Evolutionary conservation across 2,329 filamentous ascomycete species (phyloP), one percentile per base, ranked within the genome.

Genomic region (Penicillium sp.): DNA sequence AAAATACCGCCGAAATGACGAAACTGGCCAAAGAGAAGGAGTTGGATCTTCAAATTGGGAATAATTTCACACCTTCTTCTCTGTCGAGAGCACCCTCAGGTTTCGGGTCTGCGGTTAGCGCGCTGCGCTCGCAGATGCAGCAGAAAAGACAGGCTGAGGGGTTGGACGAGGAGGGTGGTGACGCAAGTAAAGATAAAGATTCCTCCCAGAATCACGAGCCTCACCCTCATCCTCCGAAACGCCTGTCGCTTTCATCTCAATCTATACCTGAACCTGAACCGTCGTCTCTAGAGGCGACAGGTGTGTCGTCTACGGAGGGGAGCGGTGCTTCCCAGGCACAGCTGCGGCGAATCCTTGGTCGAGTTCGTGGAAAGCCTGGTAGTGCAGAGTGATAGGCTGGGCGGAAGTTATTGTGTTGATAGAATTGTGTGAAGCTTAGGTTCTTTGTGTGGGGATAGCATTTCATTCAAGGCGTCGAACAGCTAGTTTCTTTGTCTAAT

Each of bases 1-100:
- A 45, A 35, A 53, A 70, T 3, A 75, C 70, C 61, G 68, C 70
- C 50, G 69, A 73, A 9, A 65, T 77, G 33, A 61, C 72, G 66
- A 68, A 68, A 42, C 63, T 74, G 41, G 67, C 71, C 27, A 68
- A 67, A 48, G 67, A 73, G 15, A 63, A 68, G n/a, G 61, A 64
- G 41, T 49, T 62, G 44, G 61, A 65, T 41, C 50, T 67, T 44
- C 65, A 67, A 27, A 59, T 61, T 10, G 65, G 60, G 0, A 39
- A 55, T 7, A 54, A 39, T 13, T 61, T 36, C n/a, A 27, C 57
- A 4, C n/a, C 53, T 23, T 36, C 45, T 15, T 21, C 62, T 10
- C 19, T 43, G 8, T 43, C 52, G 4, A 58, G 29, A n/a, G 38
- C 53, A 13, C 50, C 59, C 10, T 55, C 63, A 7, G 52, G 61